Evolutionary conservation across 192 early-diverging fungal species (phyloP).

Genomic region (Entomortierella parvispora): DNA sequence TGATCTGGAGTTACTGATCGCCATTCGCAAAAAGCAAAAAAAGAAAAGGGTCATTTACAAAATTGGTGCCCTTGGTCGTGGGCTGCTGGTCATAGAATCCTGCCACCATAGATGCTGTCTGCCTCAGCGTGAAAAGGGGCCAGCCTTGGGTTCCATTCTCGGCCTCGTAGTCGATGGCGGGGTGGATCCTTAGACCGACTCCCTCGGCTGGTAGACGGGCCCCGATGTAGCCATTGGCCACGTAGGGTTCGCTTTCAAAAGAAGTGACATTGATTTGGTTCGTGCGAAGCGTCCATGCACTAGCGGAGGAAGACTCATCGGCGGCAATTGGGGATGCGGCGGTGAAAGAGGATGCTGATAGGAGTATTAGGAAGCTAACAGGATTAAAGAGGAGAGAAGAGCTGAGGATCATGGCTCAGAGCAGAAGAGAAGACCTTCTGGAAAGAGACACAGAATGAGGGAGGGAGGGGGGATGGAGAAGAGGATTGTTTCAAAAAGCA

Average conservation of each 20-base stretch:
- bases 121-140: conserved; percentile 44
- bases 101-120: conserved; percentile 49
- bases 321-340: conserved; percentile 3
- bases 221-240: conserved; percentile 52
- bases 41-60: conserved; percentile 21
- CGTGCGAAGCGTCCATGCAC: conserved; percentile 40
- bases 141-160: conserved; percentile 45
- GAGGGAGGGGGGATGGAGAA: background rate
- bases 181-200: conserved; percentile 34
- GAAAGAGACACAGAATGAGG: conserved; percentile 6
- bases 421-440: background rate
- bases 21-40: background rate
- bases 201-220: conserved; percentile 47
- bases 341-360: background rate
- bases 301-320: conserved; percentile 12
- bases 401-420: background rate
- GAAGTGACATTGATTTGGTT: conserved; percentile 34
- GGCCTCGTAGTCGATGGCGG: conserved; percentile 25
- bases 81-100: conserved; percentile 42
- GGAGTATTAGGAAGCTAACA: conserved; percentile 3
- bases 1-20: background rate
- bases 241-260: conserved; percentile 35
- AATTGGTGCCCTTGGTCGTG: conserved; percentile 43
- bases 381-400: conserved; percentile 2
- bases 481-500: conserved; percentile 10